Conservation (phyloP, 441 rosid species). For the Syzygium syzygioides region DNA sequence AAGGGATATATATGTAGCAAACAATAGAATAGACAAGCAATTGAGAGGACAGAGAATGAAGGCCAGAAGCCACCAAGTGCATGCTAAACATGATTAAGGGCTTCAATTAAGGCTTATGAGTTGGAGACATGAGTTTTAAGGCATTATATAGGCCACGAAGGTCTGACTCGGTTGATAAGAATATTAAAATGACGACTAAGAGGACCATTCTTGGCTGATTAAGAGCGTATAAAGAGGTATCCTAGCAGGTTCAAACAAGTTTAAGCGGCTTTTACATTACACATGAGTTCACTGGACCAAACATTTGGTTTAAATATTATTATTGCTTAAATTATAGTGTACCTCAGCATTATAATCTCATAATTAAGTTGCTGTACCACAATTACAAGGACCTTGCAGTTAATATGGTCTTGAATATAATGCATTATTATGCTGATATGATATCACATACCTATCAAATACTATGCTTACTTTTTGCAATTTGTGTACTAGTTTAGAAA, state of each 20-base stretch:
- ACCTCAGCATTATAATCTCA: neutral
- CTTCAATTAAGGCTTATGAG: neutral
- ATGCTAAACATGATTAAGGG: neutral
- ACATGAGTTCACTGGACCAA: too few species aligned
- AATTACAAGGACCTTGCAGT: neutral
- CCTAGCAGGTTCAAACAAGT: neutral
- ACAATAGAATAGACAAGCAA: neutral
- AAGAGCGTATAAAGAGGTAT: neutral
- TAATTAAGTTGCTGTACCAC: neutral
- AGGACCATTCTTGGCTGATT: neutral
- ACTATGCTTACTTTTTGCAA: neutral
- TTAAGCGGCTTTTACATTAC: neutral
- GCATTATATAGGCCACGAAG: neutral
- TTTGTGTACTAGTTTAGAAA: neutral
- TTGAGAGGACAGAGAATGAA: neutral
- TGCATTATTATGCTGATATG: neutral
- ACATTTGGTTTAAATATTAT: too few species aligned
- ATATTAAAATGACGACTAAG: neutral
- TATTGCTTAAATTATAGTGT: too few species aligned
- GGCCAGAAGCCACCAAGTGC: neutral
- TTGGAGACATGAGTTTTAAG: neutral
- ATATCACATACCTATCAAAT: too few species aligned
- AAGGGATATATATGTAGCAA: neutral
- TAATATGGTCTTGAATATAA: neutral
- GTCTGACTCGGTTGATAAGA: neutral